Evolutionary conservation across 75 land plant species (phyloP).

Genomic region (Gnetum montanum): DNA sequence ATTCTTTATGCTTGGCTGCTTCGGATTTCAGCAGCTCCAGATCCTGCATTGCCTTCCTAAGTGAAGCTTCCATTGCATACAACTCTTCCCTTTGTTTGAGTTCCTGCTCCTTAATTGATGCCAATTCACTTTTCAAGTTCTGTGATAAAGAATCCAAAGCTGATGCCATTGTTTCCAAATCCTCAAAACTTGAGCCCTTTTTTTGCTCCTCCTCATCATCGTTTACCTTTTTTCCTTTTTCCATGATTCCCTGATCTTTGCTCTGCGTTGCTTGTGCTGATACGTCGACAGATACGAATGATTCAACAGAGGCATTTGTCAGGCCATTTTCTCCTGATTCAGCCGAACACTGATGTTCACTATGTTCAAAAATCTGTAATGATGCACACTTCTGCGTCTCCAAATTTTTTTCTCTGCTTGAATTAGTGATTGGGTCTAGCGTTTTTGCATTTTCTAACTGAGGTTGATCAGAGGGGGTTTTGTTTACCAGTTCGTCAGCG

Average conservation of each 20-base stretch:
- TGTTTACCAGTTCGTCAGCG: not conserved
- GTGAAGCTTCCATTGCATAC: not conserved
- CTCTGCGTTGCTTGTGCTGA: too few species aligned
- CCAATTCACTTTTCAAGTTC: conserved; percentile 1
- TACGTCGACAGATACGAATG: too few species aligned
- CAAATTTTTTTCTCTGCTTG: not conserved
- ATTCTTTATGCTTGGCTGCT: not conserved
- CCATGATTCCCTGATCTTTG: not conserved
- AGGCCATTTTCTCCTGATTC: too few species aligned
- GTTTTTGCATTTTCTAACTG: too few species aligned
- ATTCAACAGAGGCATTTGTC: too few species aligned
- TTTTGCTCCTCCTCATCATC: not conserved
- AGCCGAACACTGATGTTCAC: too few species aligned
- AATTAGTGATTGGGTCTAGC: not conserved
- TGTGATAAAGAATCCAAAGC: not conserved
- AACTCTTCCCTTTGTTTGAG: not conserved
- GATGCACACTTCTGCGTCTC: too few species aligned
- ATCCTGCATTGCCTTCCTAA: not conserved
- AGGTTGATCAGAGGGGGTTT: too few species aligned
- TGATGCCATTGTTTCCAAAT: not conserved
- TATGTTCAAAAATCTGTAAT: too few species aligned
- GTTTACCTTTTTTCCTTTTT: not conserved
- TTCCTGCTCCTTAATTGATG: not conserved
- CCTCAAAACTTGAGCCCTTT: too few species aligned
- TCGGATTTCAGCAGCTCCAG: not conserved